phyloP scores from a whole-genome alignment of 2,329 filamentous ascomycete species.

The Purpureocillium takamizusanense region DNA sequence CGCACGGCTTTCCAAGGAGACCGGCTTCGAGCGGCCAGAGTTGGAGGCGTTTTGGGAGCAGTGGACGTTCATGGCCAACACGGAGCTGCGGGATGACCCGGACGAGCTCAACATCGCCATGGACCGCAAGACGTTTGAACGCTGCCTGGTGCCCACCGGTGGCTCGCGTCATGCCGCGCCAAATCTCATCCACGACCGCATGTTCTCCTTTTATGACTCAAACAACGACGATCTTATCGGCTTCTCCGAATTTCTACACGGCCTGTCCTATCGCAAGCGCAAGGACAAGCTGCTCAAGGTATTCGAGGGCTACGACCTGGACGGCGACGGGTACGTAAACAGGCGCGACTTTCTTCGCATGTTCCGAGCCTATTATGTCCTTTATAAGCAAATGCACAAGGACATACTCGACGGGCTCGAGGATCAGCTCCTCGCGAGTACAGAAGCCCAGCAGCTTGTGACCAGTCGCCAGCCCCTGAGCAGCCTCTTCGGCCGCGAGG shows the following conservation, averaged over 20 bases:
- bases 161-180: conserved; percentile 69
- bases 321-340: conserved; percentile 77
- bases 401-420: conserved; percentile 74
- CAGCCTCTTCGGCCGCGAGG: conserved; percentile 64
- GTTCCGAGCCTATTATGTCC: conserved; percentile 84
- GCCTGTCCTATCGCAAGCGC: conserved; percentile 60
- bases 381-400: conserved; percentile 81
- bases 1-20: conserved; percentile 59
- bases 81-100: conserved; percentile 74
- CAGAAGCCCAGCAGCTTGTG: conserved; percentile 67
- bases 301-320: conserved; percentile 85
- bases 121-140: conserved; percentile 86
- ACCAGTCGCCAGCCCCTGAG: conserved; percentile 68
- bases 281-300: conserved; percentile 64
- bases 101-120: conserved; percentile 72
- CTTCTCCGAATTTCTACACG: conserved; percentile 84
- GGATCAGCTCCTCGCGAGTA: conserved; percentile 67
- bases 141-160: conserved; percentile 79
- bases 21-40: conserved; percentile 75
- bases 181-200: conserved; percentile 88
- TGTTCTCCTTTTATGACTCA: conserved; percentile 94
- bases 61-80: conserved; percentile 87
- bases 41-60: conserved; percentile 94
- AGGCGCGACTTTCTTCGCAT: conserved; percentile 83
- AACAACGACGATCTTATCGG: conserved; percentile 84